Evolutionary conservation across 768 basidiomycete species (phyloP), one percentile per base, ranked within the genome.

Genomic region (Termitomyces sp.): DNA sequence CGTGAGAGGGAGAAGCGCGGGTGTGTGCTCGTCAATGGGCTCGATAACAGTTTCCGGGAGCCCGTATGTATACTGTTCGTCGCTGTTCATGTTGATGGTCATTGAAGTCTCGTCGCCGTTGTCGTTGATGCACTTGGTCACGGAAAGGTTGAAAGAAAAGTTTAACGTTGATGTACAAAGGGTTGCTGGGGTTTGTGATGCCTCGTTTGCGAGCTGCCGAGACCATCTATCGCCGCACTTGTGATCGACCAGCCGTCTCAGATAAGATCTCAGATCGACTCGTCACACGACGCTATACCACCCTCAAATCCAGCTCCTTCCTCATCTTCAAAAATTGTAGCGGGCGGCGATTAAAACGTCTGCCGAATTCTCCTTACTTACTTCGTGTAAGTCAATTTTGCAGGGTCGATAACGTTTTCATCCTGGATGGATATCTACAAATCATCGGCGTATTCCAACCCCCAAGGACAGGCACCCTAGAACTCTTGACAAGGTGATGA

Each of bases 1-100:
- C 21, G 63, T 14, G 1, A 76, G 61, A n/a, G 72, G 60, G 52
- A 79, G 67, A 1, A 73, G 58, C 1, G 51, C 8, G 35, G 44
- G 51, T 25, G 23, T 42, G 23, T 44, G 41, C 40, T 55, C n/a
- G 35, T 50, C 42, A 14, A 41, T 8, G 35, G 34, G 48, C 49
- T 30, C 25, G 46, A 23, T 16, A 11, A 37, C 4, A 30, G 55
- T 52, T 7, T 34, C 32, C 12, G 59, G 42, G 41, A 56, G 51
- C 1, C 55, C 54, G 44, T 52, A 52, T 5, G 16, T 5, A n/a
- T 14, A 40, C 48, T 52, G 50, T 5, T 52, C 50, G 28, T 52
- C 39, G 34, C 6, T 35, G 42, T 52, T 32, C 25, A 42, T 50
- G 40, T 46, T 21, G 11, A 28, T 37, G 32, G 47, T 25, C 30